phyloP scores from a whole-genome alignment of 108 stramenopile genomes.

The Fragilaria crotonensis region DNA sequence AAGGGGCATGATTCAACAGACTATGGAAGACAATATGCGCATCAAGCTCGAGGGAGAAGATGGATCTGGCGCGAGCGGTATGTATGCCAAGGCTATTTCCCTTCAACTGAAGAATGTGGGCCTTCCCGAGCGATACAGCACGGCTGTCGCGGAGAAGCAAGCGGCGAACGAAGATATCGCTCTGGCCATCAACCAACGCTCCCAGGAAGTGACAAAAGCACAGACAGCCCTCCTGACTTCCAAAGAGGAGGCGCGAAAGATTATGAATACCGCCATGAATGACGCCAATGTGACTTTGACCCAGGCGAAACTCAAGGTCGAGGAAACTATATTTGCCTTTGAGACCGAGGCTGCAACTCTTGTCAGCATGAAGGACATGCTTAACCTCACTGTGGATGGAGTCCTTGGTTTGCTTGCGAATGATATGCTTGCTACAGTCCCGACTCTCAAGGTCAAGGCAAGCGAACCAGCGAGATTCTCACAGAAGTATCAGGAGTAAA shows the following conservation, averaged over 20 bases:
- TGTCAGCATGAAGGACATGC: slow-evolving; percentile 18
- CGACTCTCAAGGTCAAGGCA: slow-evolving; percentile 19
- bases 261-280: slow-evolving; percentile 32
- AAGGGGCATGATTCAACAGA: slow-evolving; percentile 28
- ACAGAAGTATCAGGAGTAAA: slow-evolving; percentile 14
- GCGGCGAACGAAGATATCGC: slow-evolving; percentile 44
- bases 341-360: slow-evolving; percentile 34
- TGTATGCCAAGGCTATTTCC: slow-evolving; percentile 25
- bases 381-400: slow-evolving; percentile 39
- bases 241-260: slow-evolving; percentile 32
- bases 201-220: slow-evolving; percentile 41
- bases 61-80: slow-evolving; percentile 8
- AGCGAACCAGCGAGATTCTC: slow-evolving; percentile 36
- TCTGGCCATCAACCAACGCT: slow-evolving; percentile 27
- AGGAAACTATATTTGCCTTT: slow-evolving; percentile 35
- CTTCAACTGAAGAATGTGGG: slow-evolving; percentile 33
- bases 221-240: slow-evolving; percentile 28
- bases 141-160: slow-evolving; percentile 39
- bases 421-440: slow-evolving; percentile 12
- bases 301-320: slow-evolving; percentile 33
- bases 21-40: slow-evolving; percentile 24
- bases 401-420: slow-evolving; percentile 34
- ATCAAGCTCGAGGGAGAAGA: slow-evolving; percentile 26
- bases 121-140: slow-evolving; percentile 27
- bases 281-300: slow-evolving; percentile 32